phyloP scores from a whole-genome alignment of 345 rosid genomes.

The Draba incana region DNA sequence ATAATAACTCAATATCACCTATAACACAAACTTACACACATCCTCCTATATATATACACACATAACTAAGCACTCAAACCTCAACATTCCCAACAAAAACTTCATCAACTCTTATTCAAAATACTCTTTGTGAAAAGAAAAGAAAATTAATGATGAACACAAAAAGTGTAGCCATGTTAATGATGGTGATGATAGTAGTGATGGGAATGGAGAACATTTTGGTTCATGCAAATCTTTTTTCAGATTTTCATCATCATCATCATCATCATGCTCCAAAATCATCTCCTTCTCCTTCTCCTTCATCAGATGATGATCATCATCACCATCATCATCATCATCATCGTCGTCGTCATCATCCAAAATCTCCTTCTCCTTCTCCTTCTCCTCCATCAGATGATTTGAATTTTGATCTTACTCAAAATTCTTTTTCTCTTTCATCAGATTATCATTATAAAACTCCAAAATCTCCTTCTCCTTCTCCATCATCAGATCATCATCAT shows the following conservation, averaged over 20 bases:
- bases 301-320: neutral
- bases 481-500: neutral
- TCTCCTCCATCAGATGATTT: neutral
- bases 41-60: constrained; percentile 14
- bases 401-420: neutral
- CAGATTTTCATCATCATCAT: neutral
- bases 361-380: neutral
- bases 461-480: neutral
- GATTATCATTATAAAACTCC: neutral
- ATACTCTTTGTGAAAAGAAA: neutral
- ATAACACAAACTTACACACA: constrained; percentile 12
- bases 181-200: constrained; percentile 26
- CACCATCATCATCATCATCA: too few species aligned
- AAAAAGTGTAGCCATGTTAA: constrained; percentile 18
- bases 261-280: too few species aligned
- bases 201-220: constrained; percentile 29
- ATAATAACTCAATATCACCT: neutral
- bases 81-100: neutral
- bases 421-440: neutral
- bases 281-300: constrained; percentile 12
- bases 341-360: neutral
- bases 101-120: neutral
- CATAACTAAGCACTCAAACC: constrained; percentile 12
- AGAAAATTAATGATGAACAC: constrained; percentile 9
- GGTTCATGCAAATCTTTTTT: constrained; percentile 19